A percentile compares a stretch with the other conserved stretches of the same genome.
Conservation (phyloP, 2,329 filamentous ascomycete species). For the Penicillium italicum region DNA sequence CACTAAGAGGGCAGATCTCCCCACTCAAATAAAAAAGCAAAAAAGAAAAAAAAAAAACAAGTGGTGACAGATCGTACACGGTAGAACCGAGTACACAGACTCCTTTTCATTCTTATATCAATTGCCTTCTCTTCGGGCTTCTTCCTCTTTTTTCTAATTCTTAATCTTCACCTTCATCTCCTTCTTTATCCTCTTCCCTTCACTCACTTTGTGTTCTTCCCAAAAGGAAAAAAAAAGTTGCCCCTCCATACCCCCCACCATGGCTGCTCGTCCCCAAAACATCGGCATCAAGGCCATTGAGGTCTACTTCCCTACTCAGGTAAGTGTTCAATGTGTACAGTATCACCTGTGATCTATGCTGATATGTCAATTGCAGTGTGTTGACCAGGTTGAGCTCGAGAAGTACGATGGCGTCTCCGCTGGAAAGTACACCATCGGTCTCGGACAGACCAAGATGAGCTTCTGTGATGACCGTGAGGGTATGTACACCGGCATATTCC, state of each 20-base stretch:
- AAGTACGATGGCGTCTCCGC: conserved; percentile 78
- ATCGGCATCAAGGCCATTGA: conserved; percentile 93
- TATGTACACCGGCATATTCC: conserved; percentile 40
- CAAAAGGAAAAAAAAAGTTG: neutral
- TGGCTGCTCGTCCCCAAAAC: conserved; percentile 77
- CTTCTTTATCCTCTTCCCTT: neutral
- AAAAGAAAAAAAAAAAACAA: conserved; percentile 9
- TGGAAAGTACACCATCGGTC: conserved; percentile 87
- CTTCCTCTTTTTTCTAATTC: conserved; percentile 4
- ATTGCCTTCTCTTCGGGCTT: conserved; percentile 13
- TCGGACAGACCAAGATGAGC: conserved; percentile 87
- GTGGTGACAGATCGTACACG: conserved; percentile 28
- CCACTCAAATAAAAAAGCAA: neutral
- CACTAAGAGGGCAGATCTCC: neutral
- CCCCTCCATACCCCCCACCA: conserved; percentile 39
- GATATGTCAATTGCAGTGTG: conserved; percentile 57
- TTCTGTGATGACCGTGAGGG: conserved; percentile 88
- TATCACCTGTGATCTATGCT: neutral
- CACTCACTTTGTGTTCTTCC: neutral
- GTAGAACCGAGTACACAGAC: conserved; percentile 27
- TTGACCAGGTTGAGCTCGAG: conserved; percentile 77
- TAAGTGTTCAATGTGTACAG: conserved; percentile 45
- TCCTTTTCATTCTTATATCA: conserved; percentile 10
- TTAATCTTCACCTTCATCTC: conserved; percentile 3
- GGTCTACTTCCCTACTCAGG: conserved; percentile 82